These are phyloP conservation scores for Ochromonas danica DNA, from an alignment of 108 stramenopile genomes.

Conservation along the genomic window DNA sequence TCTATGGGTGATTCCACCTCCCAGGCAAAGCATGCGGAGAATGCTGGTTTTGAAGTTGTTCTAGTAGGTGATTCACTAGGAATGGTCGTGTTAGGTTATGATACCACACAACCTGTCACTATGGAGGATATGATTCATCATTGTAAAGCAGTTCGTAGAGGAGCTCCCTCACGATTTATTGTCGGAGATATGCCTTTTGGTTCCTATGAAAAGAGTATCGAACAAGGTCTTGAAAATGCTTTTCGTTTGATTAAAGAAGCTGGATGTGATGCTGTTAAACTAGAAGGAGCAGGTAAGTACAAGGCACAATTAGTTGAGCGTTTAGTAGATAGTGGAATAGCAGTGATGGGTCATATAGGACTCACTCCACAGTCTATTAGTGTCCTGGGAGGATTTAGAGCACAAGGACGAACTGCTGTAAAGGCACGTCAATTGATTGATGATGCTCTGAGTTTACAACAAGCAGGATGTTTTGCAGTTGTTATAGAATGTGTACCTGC, in stretches of 20 bases:
- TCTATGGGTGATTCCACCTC: too few relatives aligned
- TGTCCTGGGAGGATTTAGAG: conserved; percentile 93
- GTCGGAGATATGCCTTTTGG: conserved; percentile 98
- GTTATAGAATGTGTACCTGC: conserved; percentile 95
- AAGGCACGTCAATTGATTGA: conserved; percentile 73
- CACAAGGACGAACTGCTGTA: conserved; percentile 89
- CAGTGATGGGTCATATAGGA: conserved; percentile 96
- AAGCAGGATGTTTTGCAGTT: conserved; percentile 28
- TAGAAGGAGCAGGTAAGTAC: conserved; percentile 71
- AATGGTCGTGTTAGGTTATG: conserved; percentile 90
- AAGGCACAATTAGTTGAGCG: conserved; percentile 52
- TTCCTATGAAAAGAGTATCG: conserved; percentile 80
- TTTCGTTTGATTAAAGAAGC: conserved; percentile 79
- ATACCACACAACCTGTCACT: conserved; percentile 90
- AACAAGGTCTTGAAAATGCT: conserved; percentile 79
- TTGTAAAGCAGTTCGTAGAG: conserved; percentile 76
- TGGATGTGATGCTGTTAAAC: conserved; percentile 67
- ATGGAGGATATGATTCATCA: conserved; percentile 96
- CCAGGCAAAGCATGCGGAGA: conserved; percentile 81
- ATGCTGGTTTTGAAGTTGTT: conserved; percentile 88
- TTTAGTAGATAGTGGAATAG: conserved; percentile 88
- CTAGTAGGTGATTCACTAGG: conserved; percentile 62
- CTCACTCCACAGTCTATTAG: conserved; percentile 92
- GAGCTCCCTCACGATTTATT: conserved; percentile 68
- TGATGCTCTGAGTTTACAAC: conserved; percentile 73